Evolutionary conservation across 1,284 basidiomycete genomes (phyloP).

Genomic region (Filobasidium uniguttulatum): DNA sequence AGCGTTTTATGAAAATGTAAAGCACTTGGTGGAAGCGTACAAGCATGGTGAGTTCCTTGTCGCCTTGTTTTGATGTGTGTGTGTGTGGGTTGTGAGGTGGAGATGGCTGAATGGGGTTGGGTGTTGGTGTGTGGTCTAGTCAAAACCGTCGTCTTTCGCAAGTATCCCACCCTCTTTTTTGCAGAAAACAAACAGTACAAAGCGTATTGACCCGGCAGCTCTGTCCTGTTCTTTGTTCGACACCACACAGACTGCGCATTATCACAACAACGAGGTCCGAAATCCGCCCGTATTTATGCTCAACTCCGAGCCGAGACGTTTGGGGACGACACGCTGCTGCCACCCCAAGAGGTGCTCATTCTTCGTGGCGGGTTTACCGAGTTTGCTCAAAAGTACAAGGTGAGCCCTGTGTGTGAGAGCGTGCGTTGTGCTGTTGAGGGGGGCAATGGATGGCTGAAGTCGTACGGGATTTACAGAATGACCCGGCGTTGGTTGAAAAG

Average conservation of each 20-base stretch:
- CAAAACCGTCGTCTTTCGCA: conserved; percentile 34
- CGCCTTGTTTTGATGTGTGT: background rate
- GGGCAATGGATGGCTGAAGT: background rate
- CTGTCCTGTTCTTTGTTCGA: background rate
- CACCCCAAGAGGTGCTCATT: conserved; percentile 32
- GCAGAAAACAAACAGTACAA: background rate
- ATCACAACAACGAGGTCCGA: conserved; percentile 26
- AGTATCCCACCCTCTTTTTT: conserved; percentile 6
- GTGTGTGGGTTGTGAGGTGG: background rate
- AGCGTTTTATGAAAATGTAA: conserved; percentile 24
- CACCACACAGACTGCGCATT: conserved; percentile 30
- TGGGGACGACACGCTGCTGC: conserved; percentile 16
- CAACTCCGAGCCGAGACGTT: conserved; percentile 23
- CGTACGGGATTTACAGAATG: conserved; percentile 22
- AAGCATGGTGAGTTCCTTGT: conserved; percentile 21
- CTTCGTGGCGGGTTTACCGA: conserved; percentile 35
- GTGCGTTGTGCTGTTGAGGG: background rate
- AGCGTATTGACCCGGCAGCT: background rate
- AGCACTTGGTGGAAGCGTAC: conserved; percentile 26
- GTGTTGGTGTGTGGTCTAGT: conserved; percentile 18
- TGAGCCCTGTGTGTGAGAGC: too few relatives aligned
- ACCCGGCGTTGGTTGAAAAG: conserved; percentile 34
- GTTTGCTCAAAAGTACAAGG: conserved; percentile 32
- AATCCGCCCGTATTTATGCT: conserved; percentile 27
- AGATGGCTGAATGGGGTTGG: too few relatives aligned